Base-by-base conservation (phyloP, 352 stramenopile species). In the Hyaloperonospora arabidopsidis region DNA sequence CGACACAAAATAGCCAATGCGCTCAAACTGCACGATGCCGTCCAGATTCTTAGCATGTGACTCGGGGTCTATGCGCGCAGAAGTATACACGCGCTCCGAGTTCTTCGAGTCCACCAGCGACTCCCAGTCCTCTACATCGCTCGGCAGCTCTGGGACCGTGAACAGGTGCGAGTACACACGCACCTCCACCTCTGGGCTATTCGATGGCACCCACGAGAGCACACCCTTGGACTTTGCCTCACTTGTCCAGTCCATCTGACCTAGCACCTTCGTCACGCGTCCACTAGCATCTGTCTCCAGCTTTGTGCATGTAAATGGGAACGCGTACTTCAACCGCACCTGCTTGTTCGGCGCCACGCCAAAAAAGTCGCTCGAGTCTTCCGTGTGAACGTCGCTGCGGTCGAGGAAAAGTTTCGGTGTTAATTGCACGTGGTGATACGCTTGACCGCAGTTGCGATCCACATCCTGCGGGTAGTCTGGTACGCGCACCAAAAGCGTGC, bases 91-190 rank as follows among this genome's bases (percentile, higher is more conserved):
- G 25, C 81, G 64, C 67, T 93, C 83, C 17, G 93, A 86, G 52
- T 87, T 73, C 49, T 81, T 76, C 19, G 81, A 80, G 63, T 97
- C 88, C 32, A 97, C 79, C 19, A 96, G 70, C 41, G 61, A 68
- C 46, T 88, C 79, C 83, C 83, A 93, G 67, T 93, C 73, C 23
- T 67, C 70, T 0, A 84, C 77, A 32, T 76, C 70, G 35, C 57
- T 72, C 35, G 74, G 72, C 11, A 93, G 67, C 59, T 90, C 83
- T 0, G 93, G 86, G 29, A 97, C 91, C 49, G 86, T 94, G 66
- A 99, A 99, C 38, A 99, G 78, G 65, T 98, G 85, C 59, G 91
- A 94, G 77, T 99, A 99, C 43, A 98, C 72, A 50, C 96, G 92
- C 32, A 98, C 83, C 62, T 99, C 95, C 32, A 89, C 63, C 36